A percentile compares a stretch with the other conserved stretches of the same genome.
phyloP scores from a whole-genome alignment of 2,329 filamentous ascomycete genomes.

The Sphaerulina populicola region DNA sequence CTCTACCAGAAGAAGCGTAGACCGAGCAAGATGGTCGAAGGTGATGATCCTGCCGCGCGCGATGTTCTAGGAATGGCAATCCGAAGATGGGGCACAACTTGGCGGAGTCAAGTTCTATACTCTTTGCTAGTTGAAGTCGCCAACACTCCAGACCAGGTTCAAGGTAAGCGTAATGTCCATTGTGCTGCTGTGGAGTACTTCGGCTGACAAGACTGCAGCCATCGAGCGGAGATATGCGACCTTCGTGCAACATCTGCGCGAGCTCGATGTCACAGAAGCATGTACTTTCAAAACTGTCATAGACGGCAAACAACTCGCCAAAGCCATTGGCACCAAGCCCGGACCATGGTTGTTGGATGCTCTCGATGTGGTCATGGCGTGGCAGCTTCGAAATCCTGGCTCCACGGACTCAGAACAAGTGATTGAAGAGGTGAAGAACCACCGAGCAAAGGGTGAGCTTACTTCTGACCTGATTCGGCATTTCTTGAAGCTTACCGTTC shows the following conservation, averaged over 20 bases:
- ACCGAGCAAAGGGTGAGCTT: conserved; percentile 42
- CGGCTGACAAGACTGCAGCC: conserved; percentile 26
- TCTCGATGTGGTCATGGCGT: conserved; percentile 70
- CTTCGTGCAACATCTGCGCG: conserved; percentile 47
- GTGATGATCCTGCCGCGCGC: conserved; percentile 40
- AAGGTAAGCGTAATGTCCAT: conserved; percentile 35
- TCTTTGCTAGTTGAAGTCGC: conserved; percentile 57
- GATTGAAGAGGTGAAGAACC: conserved; percentile 39
- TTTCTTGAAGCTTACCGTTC: conserved; percentile 56
- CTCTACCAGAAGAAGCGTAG: conserved; percentile 43
- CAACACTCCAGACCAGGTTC: conserved; percentile 33
- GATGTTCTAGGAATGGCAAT: conserved; percentile 67
- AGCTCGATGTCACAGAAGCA: conserved; percentile 45
- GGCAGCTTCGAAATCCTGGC: conserved; percentile 76
- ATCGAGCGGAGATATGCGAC: conserved; percentile 45
- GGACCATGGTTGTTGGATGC: conserved; percentile 80
- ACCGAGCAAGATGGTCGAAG: conserved; percentile 39
- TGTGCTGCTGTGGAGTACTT: conserved; percentile 4
- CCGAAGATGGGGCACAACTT: conserved; percentile 61
- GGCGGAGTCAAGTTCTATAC: conserved; percentile 63
- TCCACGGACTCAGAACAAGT: conserved; percentile 48
- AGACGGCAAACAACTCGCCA: conserved; percentile 65
- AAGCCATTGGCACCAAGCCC: conserved; percentile 57
- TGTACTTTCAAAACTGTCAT: conserved; percentile 46
- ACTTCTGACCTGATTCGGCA: conserved; percentile 43